Evolutionary conservation across 371 early-diverging fungal species (phyloP).

Genomic region (Mucor circinelloides): DNA sequence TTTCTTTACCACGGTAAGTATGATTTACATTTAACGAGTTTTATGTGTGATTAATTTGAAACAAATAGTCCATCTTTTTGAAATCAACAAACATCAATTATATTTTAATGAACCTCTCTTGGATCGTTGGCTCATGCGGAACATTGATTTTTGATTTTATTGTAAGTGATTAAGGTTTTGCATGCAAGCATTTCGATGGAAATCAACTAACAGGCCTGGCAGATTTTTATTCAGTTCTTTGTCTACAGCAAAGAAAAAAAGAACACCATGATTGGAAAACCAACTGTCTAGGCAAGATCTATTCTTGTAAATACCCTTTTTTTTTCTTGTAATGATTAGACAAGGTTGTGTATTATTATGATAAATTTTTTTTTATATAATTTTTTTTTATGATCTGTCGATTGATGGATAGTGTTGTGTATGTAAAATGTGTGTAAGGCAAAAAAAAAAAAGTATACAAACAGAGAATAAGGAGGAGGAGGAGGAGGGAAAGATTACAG

Average conservation of each 20-base stretch:
- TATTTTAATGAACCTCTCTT: conserved; percentile 55
- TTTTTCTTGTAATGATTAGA: neutral
- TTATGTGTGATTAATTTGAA: neutral
- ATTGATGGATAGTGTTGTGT: neutral
- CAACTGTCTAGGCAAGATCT: neutral
- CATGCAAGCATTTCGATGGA: neutral
- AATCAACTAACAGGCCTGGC: neutral
- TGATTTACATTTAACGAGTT: neutral
- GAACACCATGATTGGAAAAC: neutral
- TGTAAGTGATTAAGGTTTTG: conserved; percentile 36
- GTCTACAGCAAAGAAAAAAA: conserved; percentile 29
- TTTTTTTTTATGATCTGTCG: neutral
- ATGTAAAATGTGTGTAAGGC: conserved; percentile 1
- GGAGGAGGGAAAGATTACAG: conserved; percentile 22
- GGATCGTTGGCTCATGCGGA: conserved; percentile 52
- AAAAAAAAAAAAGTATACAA: neutral
- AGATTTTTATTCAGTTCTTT: conserved; percentile 41
- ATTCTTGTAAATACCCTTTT: neutral
- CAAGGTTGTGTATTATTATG: neutral
- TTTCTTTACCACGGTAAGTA: conserved; percentile 12
- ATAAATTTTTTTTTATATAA: conserved; percentile 2
- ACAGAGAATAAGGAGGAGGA: neutral
- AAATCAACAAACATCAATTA: conserved; percentile 45
- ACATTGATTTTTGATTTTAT: conserved; percentile 60
- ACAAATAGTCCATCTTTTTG: conserved; percentile 52